phyloP scores from a whole-genome alignment of 345 rosid species.

The Arabidopsis arenosa region DNA sequence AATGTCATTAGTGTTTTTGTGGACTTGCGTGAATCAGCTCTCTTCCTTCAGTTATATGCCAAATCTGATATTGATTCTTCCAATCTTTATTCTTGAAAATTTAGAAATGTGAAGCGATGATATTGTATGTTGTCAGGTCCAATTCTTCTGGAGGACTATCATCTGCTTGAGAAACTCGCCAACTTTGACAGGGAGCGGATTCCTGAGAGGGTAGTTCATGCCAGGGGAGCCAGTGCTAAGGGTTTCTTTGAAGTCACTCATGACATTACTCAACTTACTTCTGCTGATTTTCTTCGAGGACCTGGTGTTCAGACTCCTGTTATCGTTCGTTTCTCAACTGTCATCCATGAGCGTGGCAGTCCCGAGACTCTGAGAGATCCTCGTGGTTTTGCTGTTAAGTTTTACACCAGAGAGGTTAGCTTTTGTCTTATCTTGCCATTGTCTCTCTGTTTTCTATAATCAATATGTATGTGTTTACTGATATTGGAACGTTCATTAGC shows the following conservation, averaged over 20 bases:
- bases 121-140: conserved; percentile 65
- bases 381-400: conserved; percentile 98
- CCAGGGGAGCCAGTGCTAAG: conserved; percentile 98
- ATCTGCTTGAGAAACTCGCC: conserved; percentile 90
- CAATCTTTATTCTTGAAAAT: background rate
- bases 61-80: background rate
- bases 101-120: background rate
- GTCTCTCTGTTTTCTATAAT: background rate
- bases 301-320: conserved; percentile 96
- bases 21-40: conserved; percentile 1
- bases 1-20: background rate
- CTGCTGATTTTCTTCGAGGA: conserved; percentile 95
- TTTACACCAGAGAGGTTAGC: conserved; percentile 95
- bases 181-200: conserved; percentile 91
- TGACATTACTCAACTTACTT: conserved; percentile 72
- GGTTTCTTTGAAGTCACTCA: conserved; percentile 99
- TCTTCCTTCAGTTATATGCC: conserved; percentile 10
- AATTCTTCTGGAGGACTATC: conserved; percentile 94
- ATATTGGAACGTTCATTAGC: background rate
- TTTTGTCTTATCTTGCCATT: conserved; percentile 7
- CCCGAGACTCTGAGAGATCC: conserved; percentile 97
- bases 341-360: conserved; percentile 97
- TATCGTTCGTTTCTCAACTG: conserved; percentile 97
- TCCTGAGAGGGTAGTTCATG: conserved; percentile 98
- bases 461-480: background rate